phyloP scores from a whole-genome alignment of 129 eudicot species.

The Ambrosia artemisiifolia region DNA sequence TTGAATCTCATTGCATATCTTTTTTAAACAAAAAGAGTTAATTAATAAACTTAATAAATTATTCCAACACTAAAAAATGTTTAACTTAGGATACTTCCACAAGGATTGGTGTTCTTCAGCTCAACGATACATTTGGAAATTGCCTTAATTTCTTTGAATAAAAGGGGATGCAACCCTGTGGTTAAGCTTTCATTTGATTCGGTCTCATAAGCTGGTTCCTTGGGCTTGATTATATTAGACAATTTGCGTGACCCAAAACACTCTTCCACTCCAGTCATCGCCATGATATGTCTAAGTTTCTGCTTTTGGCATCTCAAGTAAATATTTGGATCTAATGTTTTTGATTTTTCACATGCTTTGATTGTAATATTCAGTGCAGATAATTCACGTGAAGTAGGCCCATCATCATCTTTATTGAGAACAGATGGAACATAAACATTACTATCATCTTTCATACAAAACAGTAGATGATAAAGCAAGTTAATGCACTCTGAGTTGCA shows the following conservation, averaged over 20 bases:
- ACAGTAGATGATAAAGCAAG: slow-evolving; percentile 79
- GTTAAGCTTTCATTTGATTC: slow-evolving; percentile 46
- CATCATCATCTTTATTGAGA: slow-evolving; percentile 41
- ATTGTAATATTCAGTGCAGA: slow-evolving; percentile 66
- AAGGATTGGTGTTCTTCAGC: slow-evolving; percentile 52
- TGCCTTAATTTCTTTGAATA: slow-evolving; percentile 76
- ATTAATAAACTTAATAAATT: not conserved
- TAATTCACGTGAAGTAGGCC: slow-evolving; percentile 50
- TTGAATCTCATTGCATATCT: slow-evolving; percentile 11
- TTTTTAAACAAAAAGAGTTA: not conserved
- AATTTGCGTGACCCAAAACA: slow-evolving; percentile 35
- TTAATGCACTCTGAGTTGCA: slow-evolving; percentile 54
- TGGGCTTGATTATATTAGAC: slow-evolving; percentile 19
- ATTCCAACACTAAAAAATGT: not conserved
- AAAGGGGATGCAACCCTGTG: slow-evolving; percentile 48
- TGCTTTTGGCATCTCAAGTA: slow-evolving; percentile 69
- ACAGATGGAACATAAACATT: slow-evolving; percentile 35
- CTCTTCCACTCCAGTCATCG: slow-evolving; percentile 59
- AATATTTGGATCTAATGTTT: slow-evolving; percentile 50
- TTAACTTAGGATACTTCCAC: slow-evolving; percentile 56
- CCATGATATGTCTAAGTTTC: slow-evolving; percentile 70
- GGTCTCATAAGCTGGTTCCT: slow-evolving; percentile 35
- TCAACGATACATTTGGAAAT: slow-evolving; percentile 58
- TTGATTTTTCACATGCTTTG: slow-evolving; percentile 67
- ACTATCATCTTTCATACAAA: slow-evolving; percentile 48